A percentile compares a stretch with the other conserved stretches of the same genome.
These are phyloP conservation scores for Zygosaccharomyces sapae DNA, from an alignment of 1,139 yeast species.

Conservation along the genomic window DNA sequence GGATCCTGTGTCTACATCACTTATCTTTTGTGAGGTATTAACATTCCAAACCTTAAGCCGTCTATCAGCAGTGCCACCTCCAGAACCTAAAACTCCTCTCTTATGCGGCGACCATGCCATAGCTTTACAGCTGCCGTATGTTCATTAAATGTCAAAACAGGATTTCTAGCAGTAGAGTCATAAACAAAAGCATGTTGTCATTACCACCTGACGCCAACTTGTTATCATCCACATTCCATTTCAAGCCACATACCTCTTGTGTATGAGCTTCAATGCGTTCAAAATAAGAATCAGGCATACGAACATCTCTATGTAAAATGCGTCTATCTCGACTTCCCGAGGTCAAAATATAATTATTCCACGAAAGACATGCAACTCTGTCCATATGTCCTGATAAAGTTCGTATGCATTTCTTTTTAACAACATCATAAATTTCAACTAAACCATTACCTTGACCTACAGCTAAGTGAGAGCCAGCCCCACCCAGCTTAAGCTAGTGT, in stretches of 20 bases:
- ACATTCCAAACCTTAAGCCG: constrained; percentile 92
- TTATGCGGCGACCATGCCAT: constrained; percentile 98
- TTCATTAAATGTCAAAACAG: constrained; percentile 70
- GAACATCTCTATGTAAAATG: constrained; percentile 85
- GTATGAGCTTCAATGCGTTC: constrained; percentile 69
- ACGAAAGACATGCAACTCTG: constrained; percentile 81
- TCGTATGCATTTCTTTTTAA: constrained; percentile 78
- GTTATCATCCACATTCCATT: constrained; percentile 88
- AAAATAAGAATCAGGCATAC: constrained; percentile 79
- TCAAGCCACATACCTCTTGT: constrained; percentile 94
- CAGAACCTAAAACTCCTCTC: constrained; percentile 86
- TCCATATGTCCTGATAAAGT: constrained; percentile 89
- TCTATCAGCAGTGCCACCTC: constrained; percentile 97
- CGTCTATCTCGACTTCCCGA: constrained; percentile 86
- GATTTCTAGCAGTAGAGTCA: constrained; percentile 74
- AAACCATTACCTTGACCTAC: constrained; percentile 83
- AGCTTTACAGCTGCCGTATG: constrained; percentile 95
- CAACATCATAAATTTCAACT: constrained; percentile 95
- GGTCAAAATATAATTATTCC: constrained; percentile 88
- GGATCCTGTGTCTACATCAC: constrained; percentile 87
- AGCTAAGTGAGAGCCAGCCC: constrained; percentile 90
- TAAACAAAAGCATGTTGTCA: constrained; percentile 81
- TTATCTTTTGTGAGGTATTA: constrained; percentile 63
- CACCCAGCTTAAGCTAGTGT: constrained; percentile 83
- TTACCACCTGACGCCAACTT: constrained; percentile 92